A percentile compares a stretch with the other conserved stretches of the same genome.
Conservation (phyloP, 768 basidiomycete genomes). For the Leccinum subtestaceum region DNA sequence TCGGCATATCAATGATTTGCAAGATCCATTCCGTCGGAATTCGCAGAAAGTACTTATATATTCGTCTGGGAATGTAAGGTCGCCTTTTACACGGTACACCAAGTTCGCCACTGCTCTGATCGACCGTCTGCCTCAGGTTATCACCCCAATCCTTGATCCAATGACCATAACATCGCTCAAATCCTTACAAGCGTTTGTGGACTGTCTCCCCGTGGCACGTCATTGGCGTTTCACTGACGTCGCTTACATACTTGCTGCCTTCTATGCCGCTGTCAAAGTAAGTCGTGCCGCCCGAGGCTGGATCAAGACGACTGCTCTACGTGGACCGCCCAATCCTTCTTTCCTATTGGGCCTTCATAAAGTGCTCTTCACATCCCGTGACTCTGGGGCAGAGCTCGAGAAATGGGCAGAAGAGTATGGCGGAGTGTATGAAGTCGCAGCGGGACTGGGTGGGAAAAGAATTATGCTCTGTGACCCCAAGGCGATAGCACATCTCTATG, state of each 20-base stretch:
- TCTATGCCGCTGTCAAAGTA: constrained; percentile 11
- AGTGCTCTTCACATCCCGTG: neutral
- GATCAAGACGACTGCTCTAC: constrained; percentile 21
- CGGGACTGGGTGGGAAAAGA: constrained; percentile 31
- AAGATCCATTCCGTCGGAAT: neutral
- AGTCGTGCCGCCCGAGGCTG: neutral
- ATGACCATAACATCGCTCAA: constrained; percentile 3
- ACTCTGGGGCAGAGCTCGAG: constrained; percentile 39
- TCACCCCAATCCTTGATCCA: neutral
- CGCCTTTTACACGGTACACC: neutral
- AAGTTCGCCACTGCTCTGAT: neutral
- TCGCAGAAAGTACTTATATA: neutral
- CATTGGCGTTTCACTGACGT: constrained; percentile 1
- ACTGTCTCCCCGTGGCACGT: neutral
- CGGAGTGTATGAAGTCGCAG: constrained; percentile 41
- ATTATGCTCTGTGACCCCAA: constrained; percentile 47
- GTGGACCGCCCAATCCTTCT: constrained; percentile 19
- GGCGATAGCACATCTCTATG: constrained; percentile 50
- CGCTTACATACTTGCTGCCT: neutral
- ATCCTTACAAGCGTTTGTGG: neutral
- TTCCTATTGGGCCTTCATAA: constrained; percentile 19
- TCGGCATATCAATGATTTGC: neutral
- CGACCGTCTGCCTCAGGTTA: neutral
- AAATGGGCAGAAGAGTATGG: constrained; percentile 50
- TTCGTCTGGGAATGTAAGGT: neutral